Evolutionary conservation across 23 red algal genomes (phyloP).

Genomic region (Gracilaria domingensis): DNA sequence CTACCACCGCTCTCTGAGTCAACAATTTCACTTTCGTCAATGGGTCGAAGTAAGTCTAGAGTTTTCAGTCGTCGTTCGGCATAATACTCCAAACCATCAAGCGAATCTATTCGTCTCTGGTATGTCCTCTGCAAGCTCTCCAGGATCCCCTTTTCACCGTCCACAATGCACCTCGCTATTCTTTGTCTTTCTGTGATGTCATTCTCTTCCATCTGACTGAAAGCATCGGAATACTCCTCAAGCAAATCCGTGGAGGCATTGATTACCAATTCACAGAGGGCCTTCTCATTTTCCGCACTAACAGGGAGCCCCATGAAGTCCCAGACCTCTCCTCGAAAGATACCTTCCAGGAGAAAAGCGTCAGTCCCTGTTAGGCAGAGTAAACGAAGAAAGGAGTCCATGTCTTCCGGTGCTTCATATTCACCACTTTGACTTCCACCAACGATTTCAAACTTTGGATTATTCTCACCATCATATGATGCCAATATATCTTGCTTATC

Average conservation of each 20-base stretch:
- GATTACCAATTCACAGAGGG: conserved; percentile 77
- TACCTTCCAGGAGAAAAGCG: conserved; percentile 87
- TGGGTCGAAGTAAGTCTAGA: conserved; percentile 90
- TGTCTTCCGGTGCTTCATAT: conserved; percentile 46
- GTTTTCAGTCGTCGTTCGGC: conserved; percentile 88
- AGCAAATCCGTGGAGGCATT: conserved; percentile 80
- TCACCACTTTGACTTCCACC: conserved; percentile 27
- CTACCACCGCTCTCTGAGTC: conserved; percentile 78
- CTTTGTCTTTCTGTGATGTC: background rate
- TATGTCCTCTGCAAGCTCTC: conserved; percentile 44
- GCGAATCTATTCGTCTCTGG: conserved; percentile 9
- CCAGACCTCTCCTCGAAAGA: conserved; percentile 92
- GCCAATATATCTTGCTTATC: conserved; percentile 93
- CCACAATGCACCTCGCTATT: conserved; percentile 57
- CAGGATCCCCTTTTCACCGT: conserved; percentile 76
- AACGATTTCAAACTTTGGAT: conserved; percentile 57
- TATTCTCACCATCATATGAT: conserved; percentile 21
- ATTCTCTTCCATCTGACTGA: background rate
- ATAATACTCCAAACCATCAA: conserved; percentile 92
- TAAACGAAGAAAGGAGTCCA: conserved; percentile 90
- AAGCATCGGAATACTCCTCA: conserved; percentile 39
- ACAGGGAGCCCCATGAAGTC: conserved; percentile 82
- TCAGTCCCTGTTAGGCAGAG: conserved; percentile 78
- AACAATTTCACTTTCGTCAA: conserved; percentile 90
- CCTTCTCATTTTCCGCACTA: conserved; percentile 84